Evolutionary conservation across 805 yeast species (phyloP).

Genomic region (Cyberlindnera mrakii): DNA sequence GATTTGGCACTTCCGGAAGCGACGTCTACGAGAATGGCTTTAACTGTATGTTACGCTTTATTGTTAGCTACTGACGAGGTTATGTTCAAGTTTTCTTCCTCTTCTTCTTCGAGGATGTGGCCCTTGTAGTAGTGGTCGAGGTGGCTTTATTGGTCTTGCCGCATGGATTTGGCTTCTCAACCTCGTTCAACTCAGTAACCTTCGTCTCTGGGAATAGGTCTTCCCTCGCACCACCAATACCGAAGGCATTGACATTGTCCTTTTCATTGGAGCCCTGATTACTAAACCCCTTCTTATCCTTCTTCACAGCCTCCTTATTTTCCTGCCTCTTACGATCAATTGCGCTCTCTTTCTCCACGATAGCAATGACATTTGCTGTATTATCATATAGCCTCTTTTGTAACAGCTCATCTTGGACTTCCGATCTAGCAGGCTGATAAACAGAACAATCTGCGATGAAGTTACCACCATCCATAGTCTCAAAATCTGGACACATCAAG

Average conservation of each 20-base stretch:
- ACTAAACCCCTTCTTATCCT: slow-evolving; percentile 1
- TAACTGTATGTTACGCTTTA: neutral
- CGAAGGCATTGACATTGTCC: neutral
- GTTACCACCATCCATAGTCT: slow-evolving; percentile 56
- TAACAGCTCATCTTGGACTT: slow-evolving; percentile 54
- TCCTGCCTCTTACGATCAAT: slow-evolving; percentile 47
- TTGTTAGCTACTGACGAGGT: too few species aligned
- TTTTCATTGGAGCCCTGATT: neutral
- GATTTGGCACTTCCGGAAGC: too few species aligned
- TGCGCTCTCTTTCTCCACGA: slow-evolving; percentile 68
- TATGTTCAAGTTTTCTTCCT: slow-evolving; percentile 3
- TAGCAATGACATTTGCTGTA: slow-evolving; percentile 52
- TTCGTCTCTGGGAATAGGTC: slow-evolving; percentile 25
- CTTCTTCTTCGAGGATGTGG: slow-evolving; percentile 4
- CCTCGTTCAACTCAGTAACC: neutral
- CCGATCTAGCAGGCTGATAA: slow-evolving; percentile 51
- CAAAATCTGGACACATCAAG: slow-evolving; percentile 64
- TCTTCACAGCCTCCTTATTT: slow-evolving; percentile 6
- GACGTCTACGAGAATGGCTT: too few species aligned
- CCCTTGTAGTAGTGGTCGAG: neutral
- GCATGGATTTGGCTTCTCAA: too few species aligned
- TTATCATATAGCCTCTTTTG: slow-evolving; percentile 55
- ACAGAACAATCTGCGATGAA: slow-evolving; percentile 68
- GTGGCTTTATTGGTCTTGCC: neutral
- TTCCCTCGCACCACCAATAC: slow-evolving; percentile 9